phyloP scores from a whole-genome alignment of 176 grass and related monocot species.

The Luzula sylvatica region DNA sequence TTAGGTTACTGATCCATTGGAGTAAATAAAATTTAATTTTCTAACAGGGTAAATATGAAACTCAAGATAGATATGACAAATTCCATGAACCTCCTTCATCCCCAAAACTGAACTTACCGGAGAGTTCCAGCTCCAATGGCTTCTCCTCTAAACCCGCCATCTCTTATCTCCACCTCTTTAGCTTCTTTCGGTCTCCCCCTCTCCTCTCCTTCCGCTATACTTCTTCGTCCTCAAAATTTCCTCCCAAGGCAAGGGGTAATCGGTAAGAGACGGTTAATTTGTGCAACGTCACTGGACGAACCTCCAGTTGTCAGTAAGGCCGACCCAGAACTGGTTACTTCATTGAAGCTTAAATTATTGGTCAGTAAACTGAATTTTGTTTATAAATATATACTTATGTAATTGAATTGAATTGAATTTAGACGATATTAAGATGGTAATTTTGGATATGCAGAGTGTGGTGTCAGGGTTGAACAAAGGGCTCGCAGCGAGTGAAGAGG shows the following conservation, averaged over 20 bases:
- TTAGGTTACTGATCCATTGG: no score
- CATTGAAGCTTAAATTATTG: constrained; percentile 17
- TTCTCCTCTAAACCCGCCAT: neutral
- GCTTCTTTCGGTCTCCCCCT: neutral
- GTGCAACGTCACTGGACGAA: constrained; percentile 1
- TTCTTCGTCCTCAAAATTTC: neutral
- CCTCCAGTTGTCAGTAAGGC: neutral
- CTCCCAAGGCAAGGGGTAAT: neutral
- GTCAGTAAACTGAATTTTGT: neutral
- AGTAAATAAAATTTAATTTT: no score
- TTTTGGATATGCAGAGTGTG: constrained; percentile 37
- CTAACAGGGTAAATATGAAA: no score
- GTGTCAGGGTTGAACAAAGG: constrained; percentile 85
- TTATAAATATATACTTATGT: neutral
- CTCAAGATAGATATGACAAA: no score
- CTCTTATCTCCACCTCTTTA: neutral
- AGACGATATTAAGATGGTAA: neutral
- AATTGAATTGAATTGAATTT: neutral
- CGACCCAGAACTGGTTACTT: neutral
- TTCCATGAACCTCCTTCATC: no score
- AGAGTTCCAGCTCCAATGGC: neutral
- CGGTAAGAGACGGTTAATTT: neutral
- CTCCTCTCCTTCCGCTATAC: no score
- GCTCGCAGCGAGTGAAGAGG: constrained; percentile 64
- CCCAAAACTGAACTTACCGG: neutral